phyloP scores from a whole-genome alignment of 2,329 filamentous ascomycete species.

The Fusarium sp. region DNA sequence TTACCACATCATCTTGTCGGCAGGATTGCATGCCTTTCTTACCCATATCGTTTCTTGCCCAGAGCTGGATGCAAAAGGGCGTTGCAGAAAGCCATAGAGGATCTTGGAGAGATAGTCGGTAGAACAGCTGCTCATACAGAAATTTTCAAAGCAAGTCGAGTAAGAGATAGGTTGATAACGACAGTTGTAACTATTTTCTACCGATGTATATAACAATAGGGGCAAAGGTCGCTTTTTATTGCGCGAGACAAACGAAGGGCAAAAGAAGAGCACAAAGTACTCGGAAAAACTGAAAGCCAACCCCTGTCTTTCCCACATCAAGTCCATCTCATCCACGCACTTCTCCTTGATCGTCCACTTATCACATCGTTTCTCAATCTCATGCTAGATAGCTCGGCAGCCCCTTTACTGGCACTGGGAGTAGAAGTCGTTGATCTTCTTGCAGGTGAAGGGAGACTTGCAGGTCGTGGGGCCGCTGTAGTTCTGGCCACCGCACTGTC shows the following conservation, averaged over 20 bases:
- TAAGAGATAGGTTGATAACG: constrained; percentile 14
- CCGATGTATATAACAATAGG: constrained; percentile 22
- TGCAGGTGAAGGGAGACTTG: constrained; percentile 50
- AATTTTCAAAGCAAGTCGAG: not conserved
- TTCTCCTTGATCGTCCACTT: not conserved
- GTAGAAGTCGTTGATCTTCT: constrained; percentile 53
- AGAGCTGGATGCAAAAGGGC: not conserved
- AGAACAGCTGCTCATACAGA: not conserved
- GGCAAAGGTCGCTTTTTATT: constrained; percentile 22
- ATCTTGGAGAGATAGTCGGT: not conserved
- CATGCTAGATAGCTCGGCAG: not conserved
- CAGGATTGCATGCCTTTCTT: not conserved
- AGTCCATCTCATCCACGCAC: not conserved
- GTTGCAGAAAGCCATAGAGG: too few relatives aligned
- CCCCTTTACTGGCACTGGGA: constrained; percentile 53
- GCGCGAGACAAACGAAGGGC: constrained; percentile 24
- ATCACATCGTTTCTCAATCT: not conserved
- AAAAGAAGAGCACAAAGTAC: constrained; percentile 10
- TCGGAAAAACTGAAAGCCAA: constrained; percentile 6
- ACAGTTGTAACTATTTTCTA: constrained; percentile 32
- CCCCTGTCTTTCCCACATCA: constrained; percentile 1
- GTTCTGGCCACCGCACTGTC: constrained; percentile 52
- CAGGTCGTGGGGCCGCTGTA: constrained; percentile 52
- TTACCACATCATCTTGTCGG: not conserved
- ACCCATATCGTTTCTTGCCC: not conserved